Conservation (phyloP, 495 filamentous ascomycete genomes). For the Podospora pseudopauciseta region DNA sequence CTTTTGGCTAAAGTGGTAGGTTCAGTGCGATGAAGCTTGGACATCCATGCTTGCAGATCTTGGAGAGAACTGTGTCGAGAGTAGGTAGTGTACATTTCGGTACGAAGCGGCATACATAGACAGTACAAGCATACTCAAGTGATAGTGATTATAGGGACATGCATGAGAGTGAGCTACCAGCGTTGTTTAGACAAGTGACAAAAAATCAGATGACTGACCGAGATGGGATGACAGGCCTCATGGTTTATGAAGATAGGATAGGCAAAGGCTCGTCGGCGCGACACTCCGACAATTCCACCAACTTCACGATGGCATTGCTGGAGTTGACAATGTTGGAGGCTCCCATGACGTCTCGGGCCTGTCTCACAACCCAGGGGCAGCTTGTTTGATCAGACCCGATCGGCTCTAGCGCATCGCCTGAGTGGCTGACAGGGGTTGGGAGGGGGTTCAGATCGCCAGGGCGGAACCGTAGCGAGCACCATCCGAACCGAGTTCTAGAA, state of each 20-base stretch:
- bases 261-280: not conserved
- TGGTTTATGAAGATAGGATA: not conserved
- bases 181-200: too few species aligned
- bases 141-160: too few species aligned
- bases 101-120: too few species aligned
- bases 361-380: conserved; percentile 25
- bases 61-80: not conserved
- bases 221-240: not conserved
- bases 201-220: not conserved
- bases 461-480: conserved; percentile 26
- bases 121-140: too few species aligned
- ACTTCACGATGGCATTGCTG: not conserved
- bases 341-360: conserved; percentile 26
- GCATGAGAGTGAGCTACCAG: too few species aligned
- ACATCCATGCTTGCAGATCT: not conserved
- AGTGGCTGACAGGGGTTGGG: conserved; percentile 28
- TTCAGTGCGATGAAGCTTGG: not conserved
- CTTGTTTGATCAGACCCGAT: conserved; percentile 30
- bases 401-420: conserved; percentile 24
- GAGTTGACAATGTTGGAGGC: not conserved
- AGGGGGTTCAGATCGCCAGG: conserved; percentile 15
- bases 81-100: not conserved
- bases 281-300: not conserved
- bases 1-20: not conserved
- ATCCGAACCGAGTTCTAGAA: conserved; percentile 21